Evolutionary conservation across 257 asterid species (phyloP), one percentile per base, ranked within the genome.

Genomic region (Forsythia viridissima): DNA sequence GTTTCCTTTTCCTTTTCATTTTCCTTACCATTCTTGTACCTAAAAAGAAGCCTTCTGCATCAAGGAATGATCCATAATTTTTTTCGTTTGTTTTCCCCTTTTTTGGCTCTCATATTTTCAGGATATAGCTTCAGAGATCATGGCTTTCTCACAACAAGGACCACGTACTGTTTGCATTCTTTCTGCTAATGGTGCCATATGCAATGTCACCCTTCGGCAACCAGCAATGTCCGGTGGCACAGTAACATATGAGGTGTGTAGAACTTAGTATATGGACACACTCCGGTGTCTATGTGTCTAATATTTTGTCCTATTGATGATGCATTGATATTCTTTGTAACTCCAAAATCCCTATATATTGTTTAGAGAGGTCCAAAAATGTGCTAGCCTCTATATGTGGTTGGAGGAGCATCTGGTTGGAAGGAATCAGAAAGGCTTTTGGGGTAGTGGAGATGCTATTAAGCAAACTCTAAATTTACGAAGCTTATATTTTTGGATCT

Each of bases 111-210:
- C 81, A 76, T 71, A 37, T 42, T 68, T 83, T 80, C 86, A 92
- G 98, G 98, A 94, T 86, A 85, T 92, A 84, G 92, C 94, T 68
- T 78, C 90, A 61, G 91, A 91, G 82, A 83, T 94, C 52, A 81
- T 84, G 92, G 91, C 92, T 46, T 94, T 94, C 83, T 90, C 97
- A 6, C 92, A 90, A 89, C 93, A 94, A 91, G 97, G 98, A 77
- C 97, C 97, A 63, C 93, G 97, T 24, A 89, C 96, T 39, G 91
- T 92, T 77, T 92, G 97, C 86, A 84, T 94, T 81, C 84, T 94
- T 74, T 91, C 98, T 68, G 97, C 97, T 76, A 91, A 86, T 86
- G 98, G 98, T 77, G 87, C 94, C 51, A 80, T 94, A 75, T 81
- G 92, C 88, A 92, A 87, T 79, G 98, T 91, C 74, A 90, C 93